phyloP scores from a whole-genome alignment of 2,329 filamentous ascomycete species.

The Exophiala sp. region DNA sequence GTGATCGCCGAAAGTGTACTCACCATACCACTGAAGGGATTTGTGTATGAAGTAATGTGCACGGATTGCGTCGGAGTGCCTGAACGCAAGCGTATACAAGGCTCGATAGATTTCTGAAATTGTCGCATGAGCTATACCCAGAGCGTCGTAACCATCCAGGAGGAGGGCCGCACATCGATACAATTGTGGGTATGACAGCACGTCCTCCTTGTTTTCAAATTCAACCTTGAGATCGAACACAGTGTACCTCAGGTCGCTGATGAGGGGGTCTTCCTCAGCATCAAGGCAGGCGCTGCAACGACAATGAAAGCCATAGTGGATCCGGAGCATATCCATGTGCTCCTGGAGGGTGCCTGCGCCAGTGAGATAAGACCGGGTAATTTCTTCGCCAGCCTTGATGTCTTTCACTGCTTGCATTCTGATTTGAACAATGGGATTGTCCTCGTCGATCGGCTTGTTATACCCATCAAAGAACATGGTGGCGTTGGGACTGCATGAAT shows the following conservation, averaged over 20 bases:
- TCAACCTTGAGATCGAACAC: slow-evolving; percentile 1
- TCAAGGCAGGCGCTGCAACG: slow-evolving; percentile 27
- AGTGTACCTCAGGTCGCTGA: slow-evolving; percentile 1
- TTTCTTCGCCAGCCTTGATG: slow-evolving; percentile 29
- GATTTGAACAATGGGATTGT: background rate
- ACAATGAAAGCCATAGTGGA: slow-evolving; percentile 29
- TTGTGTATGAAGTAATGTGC: background rate
- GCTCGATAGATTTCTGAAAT: background rate
- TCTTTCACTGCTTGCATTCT: slow-evolving; percentile 3
- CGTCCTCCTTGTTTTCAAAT: background rate
- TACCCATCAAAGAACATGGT: background rate
- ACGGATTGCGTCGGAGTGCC: slow-evolving; percentile 6
- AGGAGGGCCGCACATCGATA: slow-evolving; percentile 2
- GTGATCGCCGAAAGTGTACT: too few relatives aligned
- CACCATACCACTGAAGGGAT: too few relatives aligned
- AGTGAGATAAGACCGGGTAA: slow-evolving; percentile 27
- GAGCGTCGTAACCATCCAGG: slow-evolving; percentile 4
- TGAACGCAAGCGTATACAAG: background rate
- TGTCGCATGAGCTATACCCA: background rate
- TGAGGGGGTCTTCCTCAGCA: background rate
- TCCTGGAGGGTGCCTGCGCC: slow-evolving; percentile 1
- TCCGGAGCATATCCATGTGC: slow-evolving; percentile 1
- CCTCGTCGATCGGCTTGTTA: background rate
- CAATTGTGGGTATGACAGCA: background rate
- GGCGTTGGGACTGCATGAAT: slow-evolving; percentile 12